Conservation (phyloP, 352 stramenopile genomes). For the Pythium aristosporum region DNA sequence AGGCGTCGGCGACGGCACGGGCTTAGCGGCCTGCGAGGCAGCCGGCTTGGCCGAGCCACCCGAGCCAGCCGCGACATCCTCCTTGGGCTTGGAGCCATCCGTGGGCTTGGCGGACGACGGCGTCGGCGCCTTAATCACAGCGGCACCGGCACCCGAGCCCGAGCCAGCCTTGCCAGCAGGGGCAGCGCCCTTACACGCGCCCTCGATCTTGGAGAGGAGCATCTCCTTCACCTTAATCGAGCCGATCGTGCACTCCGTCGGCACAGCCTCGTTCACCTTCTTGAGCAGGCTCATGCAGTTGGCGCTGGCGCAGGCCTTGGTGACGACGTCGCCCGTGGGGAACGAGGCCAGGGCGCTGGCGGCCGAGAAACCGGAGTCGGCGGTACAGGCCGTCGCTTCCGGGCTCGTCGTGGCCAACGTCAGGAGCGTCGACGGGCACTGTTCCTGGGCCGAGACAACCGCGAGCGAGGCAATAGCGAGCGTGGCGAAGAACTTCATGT, state of each 20-base stretch:
- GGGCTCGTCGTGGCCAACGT: conserved; percentile 5
- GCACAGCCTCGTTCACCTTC: conserved; percentile 8
- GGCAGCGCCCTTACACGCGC: conserved; percentile 6
- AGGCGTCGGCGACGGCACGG: conserved; percentile 11
- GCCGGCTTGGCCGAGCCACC: neutral
- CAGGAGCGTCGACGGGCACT: conserved; percentile 1
- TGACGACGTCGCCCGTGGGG: conserved; percentile 9
- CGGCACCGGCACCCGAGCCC: conserved; percentile 5
- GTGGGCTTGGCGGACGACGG: conserved; percentile 1
- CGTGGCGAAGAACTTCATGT: conserved; percentile 23
- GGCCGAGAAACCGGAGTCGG: conserved; percentile 7
- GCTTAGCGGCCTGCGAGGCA: neutral
- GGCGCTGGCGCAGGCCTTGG: conserved; percentile 27
- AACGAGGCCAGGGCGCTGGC: conserved; percentile 3
- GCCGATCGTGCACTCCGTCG: conserved; percentile 14
- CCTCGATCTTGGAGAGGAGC: conserved; percentile 18
- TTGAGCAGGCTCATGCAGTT: conserved; percentile 27
- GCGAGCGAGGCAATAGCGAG: conserved; percentile 19
- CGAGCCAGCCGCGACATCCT: neutral
- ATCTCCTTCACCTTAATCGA: conserved; percentile 10
- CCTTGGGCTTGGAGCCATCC: neutral
- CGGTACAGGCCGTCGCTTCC: conserved; percentile 5
- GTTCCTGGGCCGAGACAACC: conserved; percentile 9
- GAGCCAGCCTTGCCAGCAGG: conserved; percentile 8
- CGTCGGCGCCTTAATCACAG: neutral